These are phyloP conservation scores for Endocarpon pusillum DNA, from an alignment of 495 filamentous ascomycete genomes.

Conservation along the genomic window DNA sequence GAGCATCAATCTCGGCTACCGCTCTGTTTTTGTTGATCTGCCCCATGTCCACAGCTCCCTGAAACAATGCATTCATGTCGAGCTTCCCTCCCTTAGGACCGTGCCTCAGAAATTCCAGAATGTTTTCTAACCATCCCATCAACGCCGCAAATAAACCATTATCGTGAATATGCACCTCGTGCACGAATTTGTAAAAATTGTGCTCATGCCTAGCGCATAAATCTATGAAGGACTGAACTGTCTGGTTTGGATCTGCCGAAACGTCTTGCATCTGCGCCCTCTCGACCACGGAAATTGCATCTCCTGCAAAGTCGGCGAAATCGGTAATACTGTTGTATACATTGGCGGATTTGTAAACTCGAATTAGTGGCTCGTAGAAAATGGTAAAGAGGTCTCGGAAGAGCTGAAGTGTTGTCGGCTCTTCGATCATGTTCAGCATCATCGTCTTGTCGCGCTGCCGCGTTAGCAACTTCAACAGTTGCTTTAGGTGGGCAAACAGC, in stretches of 20 bases:
- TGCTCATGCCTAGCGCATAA: constrained; percentile 86
- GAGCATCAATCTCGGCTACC: constrained; percentile 61
- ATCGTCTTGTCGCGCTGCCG: constrained; percentile 87
- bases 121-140: constrained; percentile 96
- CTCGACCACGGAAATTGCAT: constrained; percentile 78
- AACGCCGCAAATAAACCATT: constrained; percentile 89
- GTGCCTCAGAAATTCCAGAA: constrained; percentile 78
- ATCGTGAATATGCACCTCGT: constrained; percentile 96
- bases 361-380: constrained; percentile 92
- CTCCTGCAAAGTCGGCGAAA: constrained; percentile 82
- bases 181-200: constrained; percentile 97
- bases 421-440: constrained; percentile 93
- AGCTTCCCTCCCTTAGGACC: constrained; percentile 64
- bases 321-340: constrained; percentile 95
- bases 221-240: constrained; percentile 97
- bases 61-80: constrained; percentile 86
- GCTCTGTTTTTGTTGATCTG: constrained; percentile 52
- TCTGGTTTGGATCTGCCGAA: constrained; percentile 90
- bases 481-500: constrained; percentile 86
- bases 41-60: constrained; percentile 50
- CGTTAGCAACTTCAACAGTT: constrained; percentile 81
- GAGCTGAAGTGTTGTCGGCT: constrained; percentile 79
- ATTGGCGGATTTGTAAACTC: constrained; percentile 97
- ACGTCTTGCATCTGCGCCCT: constrained; percentile 81
- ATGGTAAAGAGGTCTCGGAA: constrained; percentile 96